Evolutionary conservation across 208 protist species (phyloP), one percentile per base, ranked within the genome.

Genomic region (Crithidia acanthocephali): DNA sequence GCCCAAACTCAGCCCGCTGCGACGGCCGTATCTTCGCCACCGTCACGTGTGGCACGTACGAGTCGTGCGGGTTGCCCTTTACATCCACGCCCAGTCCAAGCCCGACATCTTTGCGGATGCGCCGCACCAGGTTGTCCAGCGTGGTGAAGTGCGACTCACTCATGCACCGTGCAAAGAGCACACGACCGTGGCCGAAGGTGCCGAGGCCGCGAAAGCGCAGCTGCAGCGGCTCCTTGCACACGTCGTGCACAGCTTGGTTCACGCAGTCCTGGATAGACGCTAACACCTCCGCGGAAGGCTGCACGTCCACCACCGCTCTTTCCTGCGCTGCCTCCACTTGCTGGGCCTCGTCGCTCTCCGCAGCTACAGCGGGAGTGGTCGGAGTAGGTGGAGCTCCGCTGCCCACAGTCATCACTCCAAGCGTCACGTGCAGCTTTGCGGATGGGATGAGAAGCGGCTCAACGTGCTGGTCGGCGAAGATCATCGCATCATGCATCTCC

Each of bases 11-110:
- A 0, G 60, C 51, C 42, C 22, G 60, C 56, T 92, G 86, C 53
- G 58, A 63, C 2, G 84, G 76, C 11, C 87, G 81, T 56, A 96
- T 91, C 63, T 96, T 96, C 22, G 87, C 89, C 32, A 96, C 68
- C 16, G 92, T 96, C 2, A 96, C 57, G 76, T 96, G 92, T 25
- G 92, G 92, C 71, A 96, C 89, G 75, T 92, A 96, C n/a, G 81
- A 87, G 62, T 96, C 92, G 68, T 94, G 84, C 60, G 89, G 87
- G 67, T 96, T 96, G 48, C 92, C 92, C 74, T 95, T 93, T 55
- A 96, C 64, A 63, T 95, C 89, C 11, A 96, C 80, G 13, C 81
- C 75, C 10, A 94, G 68, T 3, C 75, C 80, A 1, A 75, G 47
- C 1, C 87, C 88, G 22, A 94, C 66, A 35, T 81, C 78, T 33